Evolutionary conservation across 768 basidiomycete species (phyloP).

Genomic region (Russula vinacea): DNA sequence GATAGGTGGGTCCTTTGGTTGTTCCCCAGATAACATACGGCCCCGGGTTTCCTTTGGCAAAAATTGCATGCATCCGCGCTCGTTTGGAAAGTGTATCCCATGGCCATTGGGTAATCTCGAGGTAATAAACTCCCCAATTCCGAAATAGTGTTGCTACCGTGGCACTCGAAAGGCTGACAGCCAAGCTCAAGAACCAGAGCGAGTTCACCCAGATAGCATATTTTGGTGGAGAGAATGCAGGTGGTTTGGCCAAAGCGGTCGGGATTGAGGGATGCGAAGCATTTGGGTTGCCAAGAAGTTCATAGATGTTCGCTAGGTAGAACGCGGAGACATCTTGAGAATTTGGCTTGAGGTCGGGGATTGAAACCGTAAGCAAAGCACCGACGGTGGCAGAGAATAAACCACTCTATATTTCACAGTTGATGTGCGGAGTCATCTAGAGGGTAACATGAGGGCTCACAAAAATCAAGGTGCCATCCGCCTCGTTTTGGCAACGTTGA

Average conservation of each 20-base stretch:
- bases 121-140: not conserved
- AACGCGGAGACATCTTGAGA: no score
- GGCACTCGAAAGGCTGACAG: not conserved
- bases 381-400: no score
- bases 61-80: not conserved
- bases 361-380: no score
- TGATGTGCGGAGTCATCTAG: no score
- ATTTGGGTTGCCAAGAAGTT: no score
- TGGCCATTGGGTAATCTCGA: not conserved
- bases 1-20: not conserved
- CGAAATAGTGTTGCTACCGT: not conserved
- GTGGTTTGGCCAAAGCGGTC: not conserved
- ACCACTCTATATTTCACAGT: no score
- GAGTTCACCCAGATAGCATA: not conserved
- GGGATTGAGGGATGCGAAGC: not conserved
- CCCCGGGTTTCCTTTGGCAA: not conserved
- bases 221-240: not conserved
- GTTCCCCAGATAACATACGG: not conserved
- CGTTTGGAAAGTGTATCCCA: not conserved
- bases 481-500: no score
- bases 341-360: no score
- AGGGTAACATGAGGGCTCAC: no score
- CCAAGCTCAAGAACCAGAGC: not conserved
- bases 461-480: no score
- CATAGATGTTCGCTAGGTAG: no score